Conservation (phyloP, 202 grass and related monocot genomes). For the Setaria viridis region DNA sequence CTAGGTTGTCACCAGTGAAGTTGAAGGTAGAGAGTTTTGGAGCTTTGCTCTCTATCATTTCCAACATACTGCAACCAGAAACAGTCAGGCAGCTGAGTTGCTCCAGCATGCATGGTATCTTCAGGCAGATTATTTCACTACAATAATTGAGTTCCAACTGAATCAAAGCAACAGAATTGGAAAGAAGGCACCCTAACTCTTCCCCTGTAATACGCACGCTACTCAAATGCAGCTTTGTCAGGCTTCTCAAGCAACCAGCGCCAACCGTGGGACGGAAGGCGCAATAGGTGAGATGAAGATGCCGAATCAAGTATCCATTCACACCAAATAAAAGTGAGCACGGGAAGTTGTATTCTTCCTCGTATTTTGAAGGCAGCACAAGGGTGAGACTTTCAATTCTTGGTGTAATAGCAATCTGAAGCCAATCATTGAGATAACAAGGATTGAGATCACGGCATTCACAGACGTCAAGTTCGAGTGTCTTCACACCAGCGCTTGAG, state of each 20-base stretch:
- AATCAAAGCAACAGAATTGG: background rate
- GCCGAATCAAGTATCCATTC: background rate
- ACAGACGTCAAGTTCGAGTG: background rate
- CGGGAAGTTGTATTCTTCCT: background rate
- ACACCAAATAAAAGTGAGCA: slow-evolving; percentile 31
- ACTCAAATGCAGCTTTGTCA: background rate
- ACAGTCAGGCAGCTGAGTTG: background rate
- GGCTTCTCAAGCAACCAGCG: background rate
- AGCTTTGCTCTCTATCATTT: slow-evolving; percentile 17
- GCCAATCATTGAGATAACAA: slow-evolving; percentile 7
- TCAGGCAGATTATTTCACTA: background rate
- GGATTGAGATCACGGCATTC: background rate
- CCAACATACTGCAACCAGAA: background rate
- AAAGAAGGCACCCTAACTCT: background rate
- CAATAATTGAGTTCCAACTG: background rate
- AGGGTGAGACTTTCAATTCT: background rate
- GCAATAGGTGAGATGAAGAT: background rate
- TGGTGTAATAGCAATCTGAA: slow-evolving; percentile 8
- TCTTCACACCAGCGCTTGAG: background rate
- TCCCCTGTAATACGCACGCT: background rate
- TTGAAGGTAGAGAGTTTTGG: background rate
- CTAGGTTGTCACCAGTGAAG: background rate
- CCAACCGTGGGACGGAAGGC: background rate
- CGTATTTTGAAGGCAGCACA: background rate
- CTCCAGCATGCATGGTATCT: background rate